Evolutionary conservation across 306 rosid species (phyloP).

Genomic region (Medicago arabica): DNA sequence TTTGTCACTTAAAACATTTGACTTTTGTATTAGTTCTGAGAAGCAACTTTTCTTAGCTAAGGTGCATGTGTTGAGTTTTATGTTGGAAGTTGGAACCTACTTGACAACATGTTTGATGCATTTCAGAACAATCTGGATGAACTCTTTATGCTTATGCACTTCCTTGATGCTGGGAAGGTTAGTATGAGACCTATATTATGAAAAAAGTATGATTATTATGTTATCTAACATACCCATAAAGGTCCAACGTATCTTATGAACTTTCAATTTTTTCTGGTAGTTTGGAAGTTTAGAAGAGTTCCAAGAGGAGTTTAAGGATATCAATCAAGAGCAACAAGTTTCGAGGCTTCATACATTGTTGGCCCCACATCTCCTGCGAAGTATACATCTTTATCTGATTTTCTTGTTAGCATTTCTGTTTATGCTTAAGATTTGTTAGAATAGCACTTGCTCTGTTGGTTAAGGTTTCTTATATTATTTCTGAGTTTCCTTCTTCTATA

Average conservation of each 20-base stretch:
- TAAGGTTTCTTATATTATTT: slow-evolving; percentile 27
- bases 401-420: slow-evolving; percentile 1
- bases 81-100: slow-evolving; percentile 39
- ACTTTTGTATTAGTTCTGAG: slow-evolving; percentile 7
- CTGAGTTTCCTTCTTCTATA: neutral
- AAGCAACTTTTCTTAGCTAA: neutral
- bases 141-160: slow-evolving; percentile 99
- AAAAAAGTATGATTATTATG: slow-evolving; percentile 35
- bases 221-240: slow-evolving; percentile 36
- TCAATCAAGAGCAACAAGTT: slow-evolving; percentile 94
- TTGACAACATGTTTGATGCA: slow-evolving; percentile 42
- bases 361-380: slow-evolving; percentile 95
- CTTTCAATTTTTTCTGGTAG: slow-evolving; percentile 49
- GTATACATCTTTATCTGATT: slow-evolving; percentile 57
- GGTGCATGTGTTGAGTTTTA: slow-evolving; percentile 19
- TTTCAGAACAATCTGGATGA: slow-evolving; percentile 97
- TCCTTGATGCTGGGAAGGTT: slow-evolving; percentile 99
- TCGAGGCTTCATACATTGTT: slow-evolving; percentile 92
- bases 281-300: slow-evolving; percentile 97
- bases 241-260: slow-evolving; percentile 27
- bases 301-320: slow-evolving; percentile 96
- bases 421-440: slow-evolving; percentile 8
- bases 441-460: slow-evolving; percentile 12
- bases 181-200: slow-evolving; percentile 43
- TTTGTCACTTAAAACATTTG: neutral